Evolutionary conservation across 2,329 filamentous ascomycete genomes (phyloP).

Genomic region (Zymoseptoria ardabiliae): DNA sequence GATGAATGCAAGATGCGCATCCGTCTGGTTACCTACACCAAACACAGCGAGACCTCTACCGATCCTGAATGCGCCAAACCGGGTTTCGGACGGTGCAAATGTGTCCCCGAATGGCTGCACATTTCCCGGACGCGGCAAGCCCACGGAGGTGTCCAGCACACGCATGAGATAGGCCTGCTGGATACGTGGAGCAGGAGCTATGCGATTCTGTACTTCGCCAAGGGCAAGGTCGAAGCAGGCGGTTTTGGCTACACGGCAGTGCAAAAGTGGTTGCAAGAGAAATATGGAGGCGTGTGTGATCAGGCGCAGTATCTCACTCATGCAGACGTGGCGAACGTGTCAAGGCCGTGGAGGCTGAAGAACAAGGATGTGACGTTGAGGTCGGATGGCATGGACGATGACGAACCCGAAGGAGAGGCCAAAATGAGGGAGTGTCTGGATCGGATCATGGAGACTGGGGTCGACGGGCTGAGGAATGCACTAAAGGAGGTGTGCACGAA

Average conservation of each 20-base stretch:
- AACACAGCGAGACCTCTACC: constrained; percentile 11
- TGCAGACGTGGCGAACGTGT: constrained; percentile 17
- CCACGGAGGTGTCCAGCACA: constrained; percentile 8
- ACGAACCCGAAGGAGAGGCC: constrained; percentile 11
- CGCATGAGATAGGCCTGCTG: constrained; percentile 15
- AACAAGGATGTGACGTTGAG: constrained; percentile 15
- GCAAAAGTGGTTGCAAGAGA: constrained; percentile 16
- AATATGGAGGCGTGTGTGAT: constrained; percentile 9
- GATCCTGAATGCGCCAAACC: constrained; percentile 6
- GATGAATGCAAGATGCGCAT: constrained; percentile 14
- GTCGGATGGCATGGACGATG: constrained; percentile 6
- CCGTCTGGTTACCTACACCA: constrained; percentile 15
- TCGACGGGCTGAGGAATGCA: constrained; percentile 11
- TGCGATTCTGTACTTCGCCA: constrained; percentile 16
- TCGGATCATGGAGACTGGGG: constrained; percentile 11
- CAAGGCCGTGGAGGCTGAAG: constrained; percentile 13
- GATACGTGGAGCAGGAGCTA: constrained; percentile 19
- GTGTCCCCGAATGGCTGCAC: constrained; percentile 20
- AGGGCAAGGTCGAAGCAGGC: constrained; percentile 18
- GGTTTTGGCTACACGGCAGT: constrained; percentile 15
- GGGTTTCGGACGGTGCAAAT: constrained; percentile 17
- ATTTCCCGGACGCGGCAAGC: constrained; percentile 5
- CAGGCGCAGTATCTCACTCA: constrained; percentile 14
- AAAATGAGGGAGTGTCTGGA: constrained; percentile 12
- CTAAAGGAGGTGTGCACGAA: constrained; percentile 16